Evolutionary conservation across 768 basidiomycete genomes (phyloP), one percentile per base, ranked within the genome.

Genomic region (Dacryopinax primogenitus): DNA sequence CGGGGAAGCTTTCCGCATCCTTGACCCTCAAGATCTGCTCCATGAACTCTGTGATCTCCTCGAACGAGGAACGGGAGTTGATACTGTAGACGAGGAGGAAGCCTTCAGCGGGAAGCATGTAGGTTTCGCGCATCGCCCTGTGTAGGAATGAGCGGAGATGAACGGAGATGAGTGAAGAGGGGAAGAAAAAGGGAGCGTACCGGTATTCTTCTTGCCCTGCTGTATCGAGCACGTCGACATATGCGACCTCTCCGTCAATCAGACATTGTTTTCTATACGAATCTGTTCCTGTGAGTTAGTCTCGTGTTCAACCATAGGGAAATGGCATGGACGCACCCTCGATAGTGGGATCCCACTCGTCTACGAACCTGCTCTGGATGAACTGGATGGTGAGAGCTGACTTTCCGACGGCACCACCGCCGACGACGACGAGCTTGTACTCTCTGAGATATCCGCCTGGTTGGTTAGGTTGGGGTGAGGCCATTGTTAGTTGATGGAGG

Each of bases 181-280:
- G 30, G 33, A 58, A 28, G 51, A 65, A 65, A 44, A 35, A 4
- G 45, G 13, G 23, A n/a, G 82, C 87, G 64, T 66, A 92, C 92
- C 91, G 91, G 72, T 97, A 98, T 80, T 98, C 95, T 76, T 98
- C 95, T 76, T 97, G 94, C 35, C 94, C 94, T 63, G 94, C 94
- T 16, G 94, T 97, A 78, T 96, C 94, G 68, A 98, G 84, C 63
- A 98, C 94, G 73, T 98, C 94, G 65, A 96, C 84, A 62, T 96
- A 81, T 21, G 93, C 93, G n/a, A 96, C 91, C 76, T 97, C 92
- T n/a, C 95, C 94, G 76, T 98, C 94, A 69, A 98, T 92, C 34
- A 95, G 87, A 68, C 92, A 94, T 73, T 96, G 93, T 75, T 96
- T 98, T 69, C 95, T 82, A 78, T 97, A 98, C 47, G 93, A 96